Conservation (phyloP, 257 asterid species). For the Solanum megistacrolobum region DNA sequence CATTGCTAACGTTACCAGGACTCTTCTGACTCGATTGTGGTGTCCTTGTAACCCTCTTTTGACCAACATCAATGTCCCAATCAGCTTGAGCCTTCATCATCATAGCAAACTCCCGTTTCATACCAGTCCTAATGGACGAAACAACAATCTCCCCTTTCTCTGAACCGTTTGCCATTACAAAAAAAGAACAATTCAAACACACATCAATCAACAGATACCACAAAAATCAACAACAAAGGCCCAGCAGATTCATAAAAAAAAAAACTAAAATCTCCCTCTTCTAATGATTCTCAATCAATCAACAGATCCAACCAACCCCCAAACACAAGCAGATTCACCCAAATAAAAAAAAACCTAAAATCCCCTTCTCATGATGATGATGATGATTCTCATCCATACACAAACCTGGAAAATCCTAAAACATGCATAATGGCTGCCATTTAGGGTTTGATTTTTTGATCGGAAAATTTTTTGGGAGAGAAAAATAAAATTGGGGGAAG, state of each 20-base stretch:
- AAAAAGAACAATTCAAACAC: background rate
- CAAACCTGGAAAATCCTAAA: background rate
- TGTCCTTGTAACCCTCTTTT: conserved; percentile 66
- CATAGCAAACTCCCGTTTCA: conserved; percentile 79
- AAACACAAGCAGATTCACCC: background rate
- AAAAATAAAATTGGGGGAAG: background rate
- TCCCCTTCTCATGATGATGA: background rate
- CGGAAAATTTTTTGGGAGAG: background rate
- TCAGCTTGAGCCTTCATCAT: conserved; percentile 68
- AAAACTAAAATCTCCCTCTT: background rate
- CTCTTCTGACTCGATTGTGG: conserved; percentile 23
- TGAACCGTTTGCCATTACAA: conserved; percentile 28
- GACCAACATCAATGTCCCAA: conserved; percentile 29
- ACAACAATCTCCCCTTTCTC: conserved; percentile 40
- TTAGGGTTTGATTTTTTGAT: background rate
- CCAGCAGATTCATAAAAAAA: background rate
- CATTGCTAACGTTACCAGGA: background rate
- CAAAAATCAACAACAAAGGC: background rate
- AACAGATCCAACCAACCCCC: background rate
- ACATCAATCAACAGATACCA: background rate
- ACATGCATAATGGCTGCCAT: background rate
- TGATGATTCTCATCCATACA: background rate
- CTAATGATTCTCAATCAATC: background rate
- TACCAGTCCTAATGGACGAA: conserved; percentile 62
- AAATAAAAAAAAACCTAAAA: background rate